Base-by-base conservation (phyloP, 2,329 filamentous ascomycete species). In the Rosellinia necatrix region DNA sequence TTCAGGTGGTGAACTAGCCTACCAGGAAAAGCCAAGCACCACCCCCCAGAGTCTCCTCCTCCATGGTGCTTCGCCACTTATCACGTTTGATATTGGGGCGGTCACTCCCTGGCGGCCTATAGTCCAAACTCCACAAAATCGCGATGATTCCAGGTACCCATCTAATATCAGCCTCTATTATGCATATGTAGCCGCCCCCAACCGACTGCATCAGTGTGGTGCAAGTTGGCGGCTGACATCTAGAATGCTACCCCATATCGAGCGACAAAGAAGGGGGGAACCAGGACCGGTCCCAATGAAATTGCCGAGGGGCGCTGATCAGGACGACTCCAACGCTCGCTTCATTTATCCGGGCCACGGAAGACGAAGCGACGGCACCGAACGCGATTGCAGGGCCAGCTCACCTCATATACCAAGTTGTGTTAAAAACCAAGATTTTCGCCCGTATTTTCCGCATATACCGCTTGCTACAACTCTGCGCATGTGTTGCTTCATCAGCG, bases 341-440 rank as follows among this genome's bases (percentile, higher is more conserved):
- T 44, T 13, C 21, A 43, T 56, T 56, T 53, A 53, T 24, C 53
- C 48, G 48, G 48, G 21, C 41, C 24, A 19, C 34, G n/a, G 50
- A 27, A n/a, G 10, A 22, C 24, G 13, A 34, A 34, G 22, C 17
- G 22, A 8, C n/a, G 27, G 19, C 37, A n/a, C n/a, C n/a, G n/a
- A n/a, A n/a, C n/a, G 52, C 49, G 46, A 38, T 49, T 40, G 2
- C 52, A 55, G 40, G 42, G 42, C 29, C 17, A 19, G n/a, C 19
- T 48, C 49, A 48, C 48, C 49, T 56, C 49, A 52, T 56, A n/a
- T n/a, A 15, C 29, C 8, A 10, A 25, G 9, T 17, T 22, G 24
- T 32, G 25, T 32, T 42, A 13, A 42, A 42, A 29, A 7, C 21
- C 37, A 49, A 19, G 51, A 41, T 54, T 55, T 42, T 19, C 2